Percentiles rank a stretch among this genome's conserved stretches.
These are phyloP conservation scores for Pecoramyces ruminantium DNA, from an alignment of 192 early-diverging fungal genomes.

Conservation along the genomic window DNA sequence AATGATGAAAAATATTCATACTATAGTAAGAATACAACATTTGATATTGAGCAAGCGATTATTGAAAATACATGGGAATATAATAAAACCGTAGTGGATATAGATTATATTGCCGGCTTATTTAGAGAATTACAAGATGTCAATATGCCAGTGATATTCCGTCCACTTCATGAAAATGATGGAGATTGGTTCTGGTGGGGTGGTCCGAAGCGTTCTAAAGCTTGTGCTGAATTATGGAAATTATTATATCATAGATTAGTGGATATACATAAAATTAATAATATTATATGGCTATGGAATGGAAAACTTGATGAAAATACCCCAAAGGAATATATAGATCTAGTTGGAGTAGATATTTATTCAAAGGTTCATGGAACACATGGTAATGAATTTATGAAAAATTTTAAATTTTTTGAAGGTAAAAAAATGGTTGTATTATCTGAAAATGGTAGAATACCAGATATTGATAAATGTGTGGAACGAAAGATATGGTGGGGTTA, in stretches of 20 bases:
- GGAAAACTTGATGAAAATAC: background rate
- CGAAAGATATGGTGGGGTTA: background rate
- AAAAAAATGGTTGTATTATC: background rate
- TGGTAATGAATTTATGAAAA: background rate
- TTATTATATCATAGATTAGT: background rate
- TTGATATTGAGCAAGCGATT: background rate
- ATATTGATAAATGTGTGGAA: background rate
- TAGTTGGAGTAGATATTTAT: background rate
- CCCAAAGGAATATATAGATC: background rate
- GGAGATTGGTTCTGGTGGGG: background rate
- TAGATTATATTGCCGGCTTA: background rate
- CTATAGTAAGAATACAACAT: background rate
- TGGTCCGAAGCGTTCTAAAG: background rate
- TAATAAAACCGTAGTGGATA: background rate
- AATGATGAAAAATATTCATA: background rate
- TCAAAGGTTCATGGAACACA: background rate
- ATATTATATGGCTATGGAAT: background rate
- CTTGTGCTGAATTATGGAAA: background rate
- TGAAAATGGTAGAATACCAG: background rate
- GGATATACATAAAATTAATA: background rate
- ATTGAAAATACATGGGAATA: background rate
- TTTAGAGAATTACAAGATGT: background rate
- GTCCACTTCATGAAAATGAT: background rate
- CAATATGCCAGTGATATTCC: background rate
- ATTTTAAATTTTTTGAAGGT: background rate